Evolutionary conservation across 495 filamentous ascomycete genomes (phyloP), one percentile per base, ranked within the genome.

Genomic region (Daldinia decipiens): DNA sequence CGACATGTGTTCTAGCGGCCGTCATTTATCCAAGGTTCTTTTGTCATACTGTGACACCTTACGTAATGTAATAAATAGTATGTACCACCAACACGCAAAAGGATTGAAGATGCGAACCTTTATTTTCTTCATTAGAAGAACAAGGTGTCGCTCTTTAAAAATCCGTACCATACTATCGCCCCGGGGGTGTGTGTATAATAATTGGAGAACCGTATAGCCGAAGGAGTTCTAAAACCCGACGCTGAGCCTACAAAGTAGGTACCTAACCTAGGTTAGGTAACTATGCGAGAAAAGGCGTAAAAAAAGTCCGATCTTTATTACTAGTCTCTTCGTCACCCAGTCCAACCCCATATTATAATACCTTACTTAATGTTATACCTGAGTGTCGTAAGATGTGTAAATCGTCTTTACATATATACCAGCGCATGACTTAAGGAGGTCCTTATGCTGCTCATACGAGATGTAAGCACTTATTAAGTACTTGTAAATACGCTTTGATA

Each of bases 291-390:
- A 54, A 58, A 54, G 45, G 40, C 43, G 36, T 31, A 40, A 50
- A 70, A 67, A 71, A 71, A 62, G 54, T 55, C 53, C 53, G 62
- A 55, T 67, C 43, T 47, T 59, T 59, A 71, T 63, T 71, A 71
- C 68, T 71, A 66, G 50, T 56, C 38, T 60, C 13, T 47, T 55
- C 47, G 60, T 63, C 24, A 58, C 39, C 54, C 21, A 70, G n/a
- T 55, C 32, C 43, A 59, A 36, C 61, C 21, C 24, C 17, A 11
- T 47, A 45, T 8, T 45, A 47, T 32, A 32, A 53, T 45, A 55
- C 59, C 17, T 62, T 17, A 55, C 32, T 39, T 15, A 57, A 45
- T n/a, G 2, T 26, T 24, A 47, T 47, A 61, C 47, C 50, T 61
- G 21, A 60, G 11, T 8, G 11, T 45, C 32, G 43, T 47, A 47